phyloP scores from a whole-genome alignment of 2,329 filamentous ascomycete species.

The Fusarium brachygibbosum region DNA sequence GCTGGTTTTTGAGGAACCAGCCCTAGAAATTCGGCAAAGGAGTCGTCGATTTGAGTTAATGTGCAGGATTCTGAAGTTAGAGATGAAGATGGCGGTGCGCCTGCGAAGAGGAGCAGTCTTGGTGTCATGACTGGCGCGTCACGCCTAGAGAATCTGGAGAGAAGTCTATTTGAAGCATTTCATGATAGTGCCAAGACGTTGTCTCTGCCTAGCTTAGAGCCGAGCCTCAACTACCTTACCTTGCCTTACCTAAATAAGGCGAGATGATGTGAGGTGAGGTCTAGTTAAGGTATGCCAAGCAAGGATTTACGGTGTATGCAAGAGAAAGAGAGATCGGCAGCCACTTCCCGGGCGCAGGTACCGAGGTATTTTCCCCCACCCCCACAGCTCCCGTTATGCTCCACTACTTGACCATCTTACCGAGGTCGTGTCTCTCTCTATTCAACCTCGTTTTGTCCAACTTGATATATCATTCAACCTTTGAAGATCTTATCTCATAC shows the following conservation, averaged over 20 bases:
- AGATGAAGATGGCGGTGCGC: slow-evolving; percentile 52
- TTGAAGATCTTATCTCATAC: not conserved
- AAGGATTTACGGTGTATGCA: slow-evolving; percentile 9
- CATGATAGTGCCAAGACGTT: not conserved
- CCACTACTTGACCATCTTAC: slow-evolving; percentile 20
- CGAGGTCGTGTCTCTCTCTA: slow-evolving; percentile 29
- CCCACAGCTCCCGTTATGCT: slow-evolving; percentile 30
- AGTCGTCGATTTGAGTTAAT: slow-evolving; percentile 45
- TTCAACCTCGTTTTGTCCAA: slow-evolving; percentile 21
- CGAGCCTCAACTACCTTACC: not conserved
- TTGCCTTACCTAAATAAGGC: not conserved
- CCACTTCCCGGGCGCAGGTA: slow-evolving; percentile 39
- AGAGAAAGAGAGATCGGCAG: slow-evolving; percentile 18
- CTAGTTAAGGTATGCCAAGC: slow-evolving; percentile 9
- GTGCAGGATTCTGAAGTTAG: slow-evolving; percentile 51
- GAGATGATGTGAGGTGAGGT: not conserved
- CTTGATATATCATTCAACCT: not conserved
- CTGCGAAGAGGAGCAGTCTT: slow-evolving; percentile 56
- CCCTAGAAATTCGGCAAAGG: slow-evolving; percentile 49
- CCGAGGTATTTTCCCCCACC: slow-evolving; percentile 41
- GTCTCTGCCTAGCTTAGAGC: not conserved
- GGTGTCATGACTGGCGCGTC: slow-evolving; percentile 42
- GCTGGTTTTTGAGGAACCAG: slow-evolving; percentile 8
- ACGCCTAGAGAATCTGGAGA: not conserved
- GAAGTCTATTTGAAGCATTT: slow-evolving; percentile 11